Evolutionary conservation across 2,329 filamentous ascomycete genomes (phyloP).

Genomic region (Cercospora sp.): DNA sequence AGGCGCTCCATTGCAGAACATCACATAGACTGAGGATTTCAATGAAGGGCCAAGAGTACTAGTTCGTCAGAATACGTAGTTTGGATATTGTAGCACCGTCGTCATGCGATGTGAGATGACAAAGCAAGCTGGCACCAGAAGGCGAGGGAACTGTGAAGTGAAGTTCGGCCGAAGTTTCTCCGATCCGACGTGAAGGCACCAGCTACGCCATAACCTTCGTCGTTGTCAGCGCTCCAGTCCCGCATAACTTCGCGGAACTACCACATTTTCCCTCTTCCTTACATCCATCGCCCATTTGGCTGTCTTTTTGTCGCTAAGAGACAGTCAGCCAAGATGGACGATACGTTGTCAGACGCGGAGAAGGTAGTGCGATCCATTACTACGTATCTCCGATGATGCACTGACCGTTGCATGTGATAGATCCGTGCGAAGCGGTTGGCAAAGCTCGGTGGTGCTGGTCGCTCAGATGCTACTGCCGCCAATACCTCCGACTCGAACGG

Average conservation of each 20-base stretch:
- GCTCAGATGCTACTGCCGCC: slow-evolving; percentile 23
- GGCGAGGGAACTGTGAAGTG: not conserved
- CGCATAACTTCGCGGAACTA: not conserved
- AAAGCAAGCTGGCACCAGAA: not conserved
- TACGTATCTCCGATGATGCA: not conserved
- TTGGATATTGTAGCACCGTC: too few relatives aligned
- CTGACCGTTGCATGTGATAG: slow-evolving; percentile 42
- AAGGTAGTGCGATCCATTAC: slow-evolving; percentile 42
- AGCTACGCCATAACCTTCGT: slow-evolving; percentile 6
- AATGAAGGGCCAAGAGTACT: too few relatives aligned
- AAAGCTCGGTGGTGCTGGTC: slow-evolving; percentile 55
- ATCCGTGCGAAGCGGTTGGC: slow-evolving; percentile 68
- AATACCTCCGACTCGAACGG: slow-evolving; percentile 14
- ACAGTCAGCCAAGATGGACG: slow-evolving; percentile 20
- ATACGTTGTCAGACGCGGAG: slow-evolving; percentile 48
- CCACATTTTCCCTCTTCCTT: not conserved
- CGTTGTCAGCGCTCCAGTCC: not conserved
- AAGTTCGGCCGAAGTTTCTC: not conserved
- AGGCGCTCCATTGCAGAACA: too few relatives aligned
- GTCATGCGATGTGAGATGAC: not conserved
- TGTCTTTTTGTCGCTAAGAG: not conserved
- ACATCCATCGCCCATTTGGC: not conserved
- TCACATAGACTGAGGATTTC: too few relatives aligned
- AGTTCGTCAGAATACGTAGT: too few relatives aligned
- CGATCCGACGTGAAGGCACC: slow-evolving; percentile 2